Percentiles rank a stretch among this genome's conserved stretches.
phyloP scores from a whole-genome alignment of 2,329 filamentous ascomycete genomes.

The Plectosphaerella plurivora region DNA sequence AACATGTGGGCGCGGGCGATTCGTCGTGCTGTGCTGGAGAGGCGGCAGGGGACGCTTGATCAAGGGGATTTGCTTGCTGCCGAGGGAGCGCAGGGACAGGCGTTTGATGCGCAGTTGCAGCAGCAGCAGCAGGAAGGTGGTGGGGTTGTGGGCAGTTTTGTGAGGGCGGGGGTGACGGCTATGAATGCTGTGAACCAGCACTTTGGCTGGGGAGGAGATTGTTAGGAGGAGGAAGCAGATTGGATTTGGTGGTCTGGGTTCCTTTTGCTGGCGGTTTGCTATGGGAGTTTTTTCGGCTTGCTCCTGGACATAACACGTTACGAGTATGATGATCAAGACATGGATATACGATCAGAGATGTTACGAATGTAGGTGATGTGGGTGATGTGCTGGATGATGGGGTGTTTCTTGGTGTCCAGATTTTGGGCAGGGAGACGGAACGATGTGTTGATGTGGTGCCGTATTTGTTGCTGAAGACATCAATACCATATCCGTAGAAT shows the following conservation, averaged over 20 bases:
- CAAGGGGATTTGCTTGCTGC: constrained; percentile 49
- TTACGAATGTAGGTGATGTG: too few relatives aligned
- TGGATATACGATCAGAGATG: background rate
- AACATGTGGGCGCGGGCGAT: constrained; percentile 59
- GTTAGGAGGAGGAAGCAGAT: background rate
- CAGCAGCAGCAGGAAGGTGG: constrained; percentile 11
- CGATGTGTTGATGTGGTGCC: too few relatives aligned
- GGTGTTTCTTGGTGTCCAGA: too few relatives aligned
- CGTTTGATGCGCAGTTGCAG: constrained; percentile 14
- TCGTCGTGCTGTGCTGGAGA: constrained; percentile 52
- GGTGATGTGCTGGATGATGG: too few relatives aligned
- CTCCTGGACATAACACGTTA: background rate
- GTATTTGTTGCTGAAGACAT: too few relatives aligned
- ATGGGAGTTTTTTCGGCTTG: background rate
- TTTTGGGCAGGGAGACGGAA: too few relatives aligned
- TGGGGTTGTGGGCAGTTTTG: constrained; percentile 33
- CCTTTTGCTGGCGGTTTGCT: background rate
- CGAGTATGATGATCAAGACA: background rate
- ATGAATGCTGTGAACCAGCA: constrained; percentile 50
- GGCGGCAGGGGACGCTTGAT: constrained; percentile 50
- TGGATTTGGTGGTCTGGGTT: background rate
- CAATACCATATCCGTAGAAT: too few relatives aligned
- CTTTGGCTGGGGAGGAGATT: constrained; percentile 45
- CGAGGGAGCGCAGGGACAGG: constrained; percentile 29
- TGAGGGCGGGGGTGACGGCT: constrained; percentile 44